Conservation (phyloP, 768 basidiomycete species). For the Trametes coccinea region DNA sequence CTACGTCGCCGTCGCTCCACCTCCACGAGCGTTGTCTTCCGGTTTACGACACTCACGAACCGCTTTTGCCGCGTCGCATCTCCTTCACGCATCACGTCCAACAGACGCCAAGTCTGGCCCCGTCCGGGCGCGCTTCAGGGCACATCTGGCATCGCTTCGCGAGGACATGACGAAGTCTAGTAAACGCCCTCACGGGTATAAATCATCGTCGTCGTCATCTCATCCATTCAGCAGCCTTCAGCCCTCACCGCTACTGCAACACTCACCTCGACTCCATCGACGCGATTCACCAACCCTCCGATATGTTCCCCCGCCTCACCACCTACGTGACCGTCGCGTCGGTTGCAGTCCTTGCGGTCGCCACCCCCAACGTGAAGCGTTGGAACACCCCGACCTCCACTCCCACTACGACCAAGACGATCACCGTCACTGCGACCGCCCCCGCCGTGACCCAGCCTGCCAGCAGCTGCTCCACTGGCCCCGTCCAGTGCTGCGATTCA, state of each 20-base stretch:
- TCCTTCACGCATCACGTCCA: background rate
- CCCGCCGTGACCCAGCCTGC: background rate
- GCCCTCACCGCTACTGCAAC: background rate
- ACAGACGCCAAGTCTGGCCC: background rate
- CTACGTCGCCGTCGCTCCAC: background rate
- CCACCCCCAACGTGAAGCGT: constrained; percentile 15
- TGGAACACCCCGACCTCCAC: constrained; percentile 1
- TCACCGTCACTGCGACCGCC: constrained; percentile 18
- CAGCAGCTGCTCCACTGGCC: constrained; percentile 12
- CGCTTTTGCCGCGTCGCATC: background rate
- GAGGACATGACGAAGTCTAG: background rate
- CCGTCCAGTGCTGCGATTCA: constrained; percentile 15
- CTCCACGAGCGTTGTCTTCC: background rate
- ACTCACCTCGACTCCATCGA: background rate
- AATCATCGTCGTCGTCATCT: background rate
- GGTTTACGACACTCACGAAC: background rate
- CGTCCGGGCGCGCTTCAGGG: background rate
- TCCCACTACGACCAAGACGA: background rate
- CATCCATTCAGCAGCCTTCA: background rate
- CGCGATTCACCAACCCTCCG: background rate
- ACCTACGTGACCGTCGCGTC: constrained; percentile 3
- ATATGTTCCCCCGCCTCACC: constrained; percentile 9
- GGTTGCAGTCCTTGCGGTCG: constrained; percentile 19
- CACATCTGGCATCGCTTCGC: background rate
- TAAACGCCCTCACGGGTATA: background rate